Conservation (phyloP, 441 rosid species). For the Pelargonium hybrid region DNA sequence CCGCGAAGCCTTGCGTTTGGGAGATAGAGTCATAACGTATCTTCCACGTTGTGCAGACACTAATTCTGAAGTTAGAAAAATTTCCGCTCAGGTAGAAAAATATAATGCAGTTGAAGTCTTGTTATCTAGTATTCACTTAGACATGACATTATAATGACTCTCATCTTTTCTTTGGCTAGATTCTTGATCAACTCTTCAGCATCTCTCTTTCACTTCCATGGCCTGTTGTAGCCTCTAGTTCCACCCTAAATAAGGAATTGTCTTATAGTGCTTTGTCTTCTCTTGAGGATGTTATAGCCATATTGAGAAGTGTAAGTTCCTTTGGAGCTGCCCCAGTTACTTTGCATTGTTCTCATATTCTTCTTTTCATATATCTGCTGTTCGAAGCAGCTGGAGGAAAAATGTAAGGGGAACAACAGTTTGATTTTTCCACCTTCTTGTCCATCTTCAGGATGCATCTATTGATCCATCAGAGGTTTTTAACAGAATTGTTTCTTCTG, state of each 20-base stretch:
- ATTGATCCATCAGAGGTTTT: constrained; percentile 99
- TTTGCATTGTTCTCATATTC: constrained; percentile 1
- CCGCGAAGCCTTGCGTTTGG: constrained; percentile 88
- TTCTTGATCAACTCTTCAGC: constrained; percentile 92
- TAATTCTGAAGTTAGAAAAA: constrained; percentile 84
- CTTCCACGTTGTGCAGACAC: constrained; percentile 99
- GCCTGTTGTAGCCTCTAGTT: constrained; percentile 42
- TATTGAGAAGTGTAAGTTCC: constrained; percentile 75
- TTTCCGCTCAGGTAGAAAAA: constrained; percentile 79
- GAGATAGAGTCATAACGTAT: constrained; percentile 86
- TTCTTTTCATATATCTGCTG: constrained; percentile 16
- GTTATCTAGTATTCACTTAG: constrained; percentile 1
- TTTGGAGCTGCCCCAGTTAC: constrained; percentile 5
- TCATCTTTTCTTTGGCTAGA: constrained; percentile 35
- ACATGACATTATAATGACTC: constrained; percentile 8
- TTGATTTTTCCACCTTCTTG: not conserved
- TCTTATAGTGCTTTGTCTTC: constrained; percentile 79
- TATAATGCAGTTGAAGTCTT: not conserved
- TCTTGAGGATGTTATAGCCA: constrained; percentile 95
- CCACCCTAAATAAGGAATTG: constrained; percentile 50
- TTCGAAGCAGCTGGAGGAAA: constrained; percentile 14
- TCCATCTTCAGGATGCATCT: constrained; percentile 79
- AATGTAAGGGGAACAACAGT: not conserved
- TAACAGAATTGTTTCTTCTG: constrained; percentile 82
- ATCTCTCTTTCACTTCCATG: constrained; percentile 89